A percentile compares a stretch with the other conserved stretches of the same genome.
Conservation (phyloP, 2,329 filamentous ascomycete species). For the Alternaria sp. region DNA sequence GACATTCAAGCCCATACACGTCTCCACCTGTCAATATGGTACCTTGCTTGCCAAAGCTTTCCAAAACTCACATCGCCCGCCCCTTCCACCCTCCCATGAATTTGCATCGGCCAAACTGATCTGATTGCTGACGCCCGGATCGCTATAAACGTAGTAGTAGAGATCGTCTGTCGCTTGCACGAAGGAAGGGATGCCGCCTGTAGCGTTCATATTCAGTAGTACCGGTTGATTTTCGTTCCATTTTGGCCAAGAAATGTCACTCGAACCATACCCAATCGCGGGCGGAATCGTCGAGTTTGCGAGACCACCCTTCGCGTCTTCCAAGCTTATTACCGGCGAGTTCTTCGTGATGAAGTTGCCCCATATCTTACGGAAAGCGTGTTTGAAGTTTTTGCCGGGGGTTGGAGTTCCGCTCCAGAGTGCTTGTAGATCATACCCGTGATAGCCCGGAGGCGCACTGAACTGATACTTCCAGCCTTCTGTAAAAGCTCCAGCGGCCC, state of each 20-base stretch:
- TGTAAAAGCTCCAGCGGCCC: slow-evolving; percentile 47
- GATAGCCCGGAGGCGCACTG: slow-evolving; percentile 35
- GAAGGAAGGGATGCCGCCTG: slow-evolving; percentile 30
- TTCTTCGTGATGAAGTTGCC: slow-evolving; percentile 39
- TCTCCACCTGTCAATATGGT: slow-evolving; percentile 24
- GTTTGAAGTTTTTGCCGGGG: slow-evolving; percentile 37
- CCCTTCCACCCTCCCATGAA: slow-evolving; percentile 41
- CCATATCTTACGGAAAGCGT: slow-evolving; percentile 44
- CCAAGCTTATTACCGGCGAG: slow-evolving; percentile 33
- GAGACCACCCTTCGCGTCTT: slow-evolving; percentile 35
- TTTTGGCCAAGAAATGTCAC: slow-evolving; percentile 35
- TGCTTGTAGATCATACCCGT: slow-evolving; percentile 42
- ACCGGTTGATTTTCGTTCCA: slow-evolving; percentile 26
- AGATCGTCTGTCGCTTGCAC: slow-evolving; percentile 29
- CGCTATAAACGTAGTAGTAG: slow-evolving; percentile 36
- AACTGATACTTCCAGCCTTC: slow-evolving; percentile 45
- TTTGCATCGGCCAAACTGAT: slow-evolving; percentile 35
- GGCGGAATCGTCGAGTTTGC: slow-evolving; percentile 30
- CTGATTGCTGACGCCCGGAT: slow-evolving; percentile 40
- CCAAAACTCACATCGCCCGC: slow-evolving; percentile 43
- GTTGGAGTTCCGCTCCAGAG: slow-evolving; percentile 33
- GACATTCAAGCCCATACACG: background rate
- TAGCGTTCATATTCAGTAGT: slow-evolving; percentile 39
- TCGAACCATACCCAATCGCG: slow-evolving; percentile 13
- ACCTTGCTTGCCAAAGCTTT: slow-evolving; percentile 29